These are phyloP conservation scores for Aspergillus sp. DNA, from an alignment of 2,329 filamentous ascomycete species.

Conservation along the genomic window DNA sequence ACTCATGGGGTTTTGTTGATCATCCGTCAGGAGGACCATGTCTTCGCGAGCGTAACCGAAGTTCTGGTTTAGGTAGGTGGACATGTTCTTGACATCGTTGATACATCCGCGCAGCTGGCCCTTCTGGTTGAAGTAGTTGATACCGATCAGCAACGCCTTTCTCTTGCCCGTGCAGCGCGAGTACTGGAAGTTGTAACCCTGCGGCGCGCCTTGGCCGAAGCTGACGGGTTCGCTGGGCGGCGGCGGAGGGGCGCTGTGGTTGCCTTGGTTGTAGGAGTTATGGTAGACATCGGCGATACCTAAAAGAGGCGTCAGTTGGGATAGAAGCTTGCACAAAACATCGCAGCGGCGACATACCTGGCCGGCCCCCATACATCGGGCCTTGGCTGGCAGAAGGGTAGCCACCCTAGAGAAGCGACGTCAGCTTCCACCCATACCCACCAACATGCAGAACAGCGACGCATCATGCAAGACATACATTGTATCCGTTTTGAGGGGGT, in stretches of 20 bases:
- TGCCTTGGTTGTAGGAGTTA: conserved; percentile 60
- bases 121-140: conserved; percentile 94
- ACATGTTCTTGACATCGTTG: conserved; percentile 98
- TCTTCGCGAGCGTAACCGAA: conserved; percentile 94
- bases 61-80: conserved; percentile 79
- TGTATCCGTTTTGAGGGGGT: conserved; percentile 37
- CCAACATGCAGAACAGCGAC: background rate
- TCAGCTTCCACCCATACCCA: conserved; percentile 15
- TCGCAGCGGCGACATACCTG: conserved; percentile 33
- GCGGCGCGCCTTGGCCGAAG: conserved; percentile 79
- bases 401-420: conserved; percentile 6
- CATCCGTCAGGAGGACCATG: conserved; percentile 95
- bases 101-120: conserved; percentile 91
- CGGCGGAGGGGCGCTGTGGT: conserved; percentile 57
- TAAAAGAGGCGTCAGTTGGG: conserved; percentile 4
- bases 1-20: conserved; percentile 96
- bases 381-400: conserved; percentile 17
- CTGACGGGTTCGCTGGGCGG: conserved; percentile 68
- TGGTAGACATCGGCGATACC: conserved; percentile 36
- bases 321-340: background rate
- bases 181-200: conserved; percentile 82
- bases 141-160: conserved; percentile 89
- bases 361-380: conserved; percentile 39
- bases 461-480: conserved; percentile 32
- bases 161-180: conserved; percentile 84